A percentile compares a stretch with the other conserved stretches of the same genome.
Conservation (phyloP, 2,329 filamentous ascomycete species). For the Hirsutella rhossiliensis region DNA sequence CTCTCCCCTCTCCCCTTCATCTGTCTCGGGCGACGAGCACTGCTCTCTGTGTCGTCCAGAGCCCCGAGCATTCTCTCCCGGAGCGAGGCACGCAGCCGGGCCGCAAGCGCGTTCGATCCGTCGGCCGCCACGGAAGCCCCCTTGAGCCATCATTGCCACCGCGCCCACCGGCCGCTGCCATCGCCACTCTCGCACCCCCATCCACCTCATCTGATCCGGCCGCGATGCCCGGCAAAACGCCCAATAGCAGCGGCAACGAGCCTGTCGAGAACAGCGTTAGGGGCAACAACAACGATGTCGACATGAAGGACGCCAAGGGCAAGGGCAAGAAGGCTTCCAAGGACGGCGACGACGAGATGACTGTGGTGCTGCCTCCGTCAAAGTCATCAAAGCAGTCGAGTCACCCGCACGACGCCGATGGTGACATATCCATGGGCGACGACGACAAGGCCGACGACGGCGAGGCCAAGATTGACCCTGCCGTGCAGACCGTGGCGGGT, state of each 20-base stretch:
- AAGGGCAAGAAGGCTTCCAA: slow-evolving; percentile 52
- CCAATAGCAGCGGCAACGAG: slow-evolving; percentile 60
- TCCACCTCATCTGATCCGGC: slow-evolving; percentile 3
- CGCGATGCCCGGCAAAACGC: slow-evolving; percentile 61
- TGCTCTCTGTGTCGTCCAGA: not conserved
- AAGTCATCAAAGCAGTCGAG: slow-evolving; percentile 50
- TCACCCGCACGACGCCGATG: slow-evolving; percentile 48
- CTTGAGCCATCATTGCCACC: slow-evolving; percentile 1
- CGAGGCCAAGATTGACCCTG: slow-evolving; percentile 47
- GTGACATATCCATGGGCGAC: slow-evolving; percentile 61
- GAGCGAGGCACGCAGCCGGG: slow-evolving; percentile 2
- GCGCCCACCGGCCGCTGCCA: not conserved
- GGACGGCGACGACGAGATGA: slow-evolving; percentile 70
- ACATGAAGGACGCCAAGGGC: slow-evolving; percentile 59
- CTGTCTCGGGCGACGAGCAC: slow-evolving; percentile 3
- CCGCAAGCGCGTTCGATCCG: slow-evolving; percentile 1
- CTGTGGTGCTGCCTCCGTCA: slow-evolving; percentile 63
- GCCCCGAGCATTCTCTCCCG: not conserved
- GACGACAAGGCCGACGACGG: slow-evolving; percentile 39
- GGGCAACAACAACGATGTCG: slow-evolving; percentile 46
- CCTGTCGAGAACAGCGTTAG: slow-evolving; percentile 56
- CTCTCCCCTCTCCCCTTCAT: slow-evolving; percentile 1
- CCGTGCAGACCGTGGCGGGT: slow-evolving; percentile 49
- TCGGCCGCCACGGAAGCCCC: slow-evolving; percentile 1
- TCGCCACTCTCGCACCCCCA: not conserved